Percentiles rank a stretch among this genome's conserved stretches.
Evolutionary conservation across 805 yeast species (phyloP).

Genomic region (Starmera pachycereana): DNA sequence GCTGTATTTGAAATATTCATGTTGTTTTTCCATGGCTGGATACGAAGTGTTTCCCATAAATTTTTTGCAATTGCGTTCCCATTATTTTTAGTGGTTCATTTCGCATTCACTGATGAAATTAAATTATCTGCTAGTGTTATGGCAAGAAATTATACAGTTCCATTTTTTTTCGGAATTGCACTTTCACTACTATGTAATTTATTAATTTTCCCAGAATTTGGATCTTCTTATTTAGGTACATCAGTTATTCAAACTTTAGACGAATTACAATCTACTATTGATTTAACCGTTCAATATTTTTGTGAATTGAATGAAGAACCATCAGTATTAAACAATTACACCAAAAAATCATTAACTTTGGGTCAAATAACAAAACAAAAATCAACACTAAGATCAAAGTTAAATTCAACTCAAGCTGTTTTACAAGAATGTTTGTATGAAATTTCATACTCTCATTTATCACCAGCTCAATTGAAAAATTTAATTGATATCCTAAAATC

Average conservation of each 20-base stretch:
- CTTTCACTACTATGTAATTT: slow-evolving; percentile 33
- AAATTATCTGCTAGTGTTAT: slow-evolving; percentile 20
- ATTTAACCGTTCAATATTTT: slow-evolving; percentile 29
- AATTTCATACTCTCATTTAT: slow-evolving; percentile 34
- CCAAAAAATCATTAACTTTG: slow-evolving; percentile 17
- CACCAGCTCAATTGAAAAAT: slow-evolving; percentile 31
- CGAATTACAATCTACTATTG: slow-evolving; percentile 29
- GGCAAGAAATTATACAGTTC: slow-evolving; percentile 29
- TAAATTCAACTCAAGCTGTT: slow-evolving; percentile 26
- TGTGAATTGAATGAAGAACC: not conserved
- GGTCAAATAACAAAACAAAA: slow-evolving; percentile 26
- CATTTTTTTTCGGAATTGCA: slow-evolving; percentile 36
- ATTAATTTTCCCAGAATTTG: slow-evolving; percentile 39
- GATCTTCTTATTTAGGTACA: slow-evolving; percentile 37
- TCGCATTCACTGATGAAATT: slow-evolving; percentile 31
- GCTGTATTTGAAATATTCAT: slow-evolving; percentile 35
- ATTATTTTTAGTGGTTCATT: slow-evolving; percentile 39
- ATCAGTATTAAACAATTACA: slow-evolving; percentile 5
- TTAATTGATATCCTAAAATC: slow-evolving; percentile 23
- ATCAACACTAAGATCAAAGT: slow-evolving; percentile 20
- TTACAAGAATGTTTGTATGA: slow-evolving; percentile 39
- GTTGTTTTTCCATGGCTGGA: slow-evolving; percentile 39
- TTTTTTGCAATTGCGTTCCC: slow-evolving; percentile 38
- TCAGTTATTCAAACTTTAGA: slow-evolving; percentile 29
- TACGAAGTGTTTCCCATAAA: slow-evolving; percentile 35